These are phyloP conservation scores for Echium plantagineum DNA, from an alignment of 257 asterid species.

Conservation along the genomic window DNA sequence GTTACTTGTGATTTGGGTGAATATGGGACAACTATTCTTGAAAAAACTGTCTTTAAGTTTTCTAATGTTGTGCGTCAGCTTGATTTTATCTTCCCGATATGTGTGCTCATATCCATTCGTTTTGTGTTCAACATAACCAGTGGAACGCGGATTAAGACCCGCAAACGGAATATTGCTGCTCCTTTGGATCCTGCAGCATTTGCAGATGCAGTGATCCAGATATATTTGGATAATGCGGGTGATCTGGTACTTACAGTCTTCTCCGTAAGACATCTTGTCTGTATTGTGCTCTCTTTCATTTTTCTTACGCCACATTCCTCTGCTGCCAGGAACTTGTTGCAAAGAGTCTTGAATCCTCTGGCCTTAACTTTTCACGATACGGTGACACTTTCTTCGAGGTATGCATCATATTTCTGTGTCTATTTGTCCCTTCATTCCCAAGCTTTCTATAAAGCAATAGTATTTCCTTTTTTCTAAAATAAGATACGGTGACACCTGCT, in stretches of 20 bases:
- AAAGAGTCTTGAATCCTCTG: slow-evolving; percentile 69
- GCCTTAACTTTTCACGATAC: slow-evolving; percentile 83
- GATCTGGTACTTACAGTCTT: slow-evolving; percentile 56
- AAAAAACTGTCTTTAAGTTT: too few species aligned
- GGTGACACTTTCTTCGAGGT: slow-evolving; percentile 97
- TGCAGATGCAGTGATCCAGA: slow-evolving; percentile 99
- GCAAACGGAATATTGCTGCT: slow-evolving; percentile 98
- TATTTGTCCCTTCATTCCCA: not conserved
- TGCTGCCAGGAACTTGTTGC: slow-evolving; percentile 87
- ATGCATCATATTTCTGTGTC: not conserved
- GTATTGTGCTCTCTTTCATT: not conserved
- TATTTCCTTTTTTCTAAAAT: too few species aligned
- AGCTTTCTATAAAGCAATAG: not conserved
- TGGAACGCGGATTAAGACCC: slow-evolving; percentile 99
- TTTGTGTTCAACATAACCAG: slow-evolving; percentile 20
- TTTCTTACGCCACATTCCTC: not conserved
- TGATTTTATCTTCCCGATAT: not conserved
- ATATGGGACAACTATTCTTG: too few species aligned
- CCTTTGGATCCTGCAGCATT: slow-evolving; percentile 99
- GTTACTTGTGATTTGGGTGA: too few species aligned
- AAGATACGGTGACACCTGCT: too few species aligned
- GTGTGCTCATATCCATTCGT: not conserved
- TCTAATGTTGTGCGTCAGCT: not conserved
- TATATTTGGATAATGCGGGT: slow-evolving; percentile 99
- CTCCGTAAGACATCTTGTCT: not conserved